Percentiles rank a stretch among this genome's conserved stretches.
phyloP scores from a whole-genome alignment of 495 filamentous ascomycete species.

The Aspergillus avenaceus region DNA sequence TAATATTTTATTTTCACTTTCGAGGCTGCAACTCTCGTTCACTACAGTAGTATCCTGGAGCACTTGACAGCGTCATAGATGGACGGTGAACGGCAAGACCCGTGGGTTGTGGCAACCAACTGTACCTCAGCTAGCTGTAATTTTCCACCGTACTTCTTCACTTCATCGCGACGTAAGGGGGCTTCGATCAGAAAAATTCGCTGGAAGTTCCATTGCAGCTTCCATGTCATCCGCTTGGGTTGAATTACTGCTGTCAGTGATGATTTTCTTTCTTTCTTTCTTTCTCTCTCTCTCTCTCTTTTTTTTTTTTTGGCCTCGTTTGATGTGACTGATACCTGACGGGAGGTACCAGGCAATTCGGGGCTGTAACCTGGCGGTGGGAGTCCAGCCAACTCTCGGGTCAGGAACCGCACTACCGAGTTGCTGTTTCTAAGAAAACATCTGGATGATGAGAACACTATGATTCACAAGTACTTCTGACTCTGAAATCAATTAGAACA shows the following conservation, averaged over 20 bases:
- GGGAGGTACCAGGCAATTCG: neutral
- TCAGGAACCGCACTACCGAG: too few species aligned
- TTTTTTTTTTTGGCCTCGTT: neutral
- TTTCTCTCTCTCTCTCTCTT: neutral
- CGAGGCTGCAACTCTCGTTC: neutral
- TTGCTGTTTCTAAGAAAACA: neutral
- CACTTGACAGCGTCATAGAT: conserved; percentile 17
- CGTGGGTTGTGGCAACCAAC: neutral
- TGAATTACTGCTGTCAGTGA: neutral
- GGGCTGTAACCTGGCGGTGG: neutral
- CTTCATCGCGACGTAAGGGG: conserved; percentile 5
- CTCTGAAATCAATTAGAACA: neutral
- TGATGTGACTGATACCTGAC: too few species aligned
- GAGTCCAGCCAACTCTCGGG: too few species aligned
- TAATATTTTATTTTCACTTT: too few species aligned
- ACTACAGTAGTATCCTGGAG: neutral
- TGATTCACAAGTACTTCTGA: neutral
- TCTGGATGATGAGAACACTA: neutral
- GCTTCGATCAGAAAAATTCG: conserved; percentile 4
- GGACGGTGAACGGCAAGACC: neutral
- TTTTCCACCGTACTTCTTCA: too few species aligned
- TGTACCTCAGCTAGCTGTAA: neutral
- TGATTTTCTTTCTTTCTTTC: neutral
- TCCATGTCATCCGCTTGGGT: neutral
- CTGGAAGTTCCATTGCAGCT: conserved; percentile 8